A percentile compares a stretch with the other conserved stretches of the same genome.
These are phyloP conservation scores for Ilex aquifolium DNA, from an alignment of 257 asterid genomes.

Conservation along the genomic window DNA sequence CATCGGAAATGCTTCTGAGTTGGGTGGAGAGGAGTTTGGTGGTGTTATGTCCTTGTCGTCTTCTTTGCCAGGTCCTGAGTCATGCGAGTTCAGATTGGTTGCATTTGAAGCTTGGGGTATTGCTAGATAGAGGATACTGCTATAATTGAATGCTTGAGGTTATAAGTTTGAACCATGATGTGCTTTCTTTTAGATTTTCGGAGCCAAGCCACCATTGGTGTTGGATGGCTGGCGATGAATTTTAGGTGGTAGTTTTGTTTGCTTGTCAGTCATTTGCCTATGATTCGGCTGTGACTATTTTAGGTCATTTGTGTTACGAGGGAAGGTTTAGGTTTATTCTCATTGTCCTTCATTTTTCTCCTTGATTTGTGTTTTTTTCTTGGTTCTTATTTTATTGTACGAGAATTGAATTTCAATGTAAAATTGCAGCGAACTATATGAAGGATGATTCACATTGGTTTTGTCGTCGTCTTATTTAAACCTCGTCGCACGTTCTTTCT, in stretches of 20 bases:
- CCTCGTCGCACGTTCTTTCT: no score
- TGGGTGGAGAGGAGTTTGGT: background rate
- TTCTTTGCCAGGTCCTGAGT: background rate
- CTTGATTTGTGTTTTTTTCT: background rate
- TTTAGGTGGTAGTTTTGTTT: background rate
- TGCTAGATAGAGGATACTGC: background rate
- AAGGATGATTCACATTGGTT: no score
- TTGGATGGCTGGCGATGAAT: background rate
- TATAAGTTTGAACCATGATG: background rate
- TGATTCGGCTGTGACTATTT: no score
- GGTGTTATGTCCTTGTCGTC: background rate
- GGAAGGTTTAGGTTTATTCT: no score
- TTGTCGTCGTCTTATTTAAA: no score
- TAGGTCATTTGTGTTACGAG: background rate
- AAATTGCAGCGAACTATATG: no score
- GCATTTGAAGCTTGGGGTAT: background rate
- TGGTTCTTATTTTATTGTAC: no score
- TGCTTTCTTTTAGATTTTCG: background rate
- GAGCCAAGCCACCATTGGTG: background rate
- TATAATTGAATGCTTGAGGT: background rate
- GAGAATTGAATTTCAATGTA: background rate
- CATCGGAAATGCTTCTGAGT: background rate
- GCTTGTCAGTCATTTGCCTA: background rate
- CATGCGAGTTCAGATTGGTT: background rate
- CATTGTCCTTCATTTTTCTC: background rate